Percentiles rank a stretch among this genome's conserved stretches.
Conservation (phyloP, 2,329 filamentous ascomycete genomes). For the Aspergillus sp. region DNA sequence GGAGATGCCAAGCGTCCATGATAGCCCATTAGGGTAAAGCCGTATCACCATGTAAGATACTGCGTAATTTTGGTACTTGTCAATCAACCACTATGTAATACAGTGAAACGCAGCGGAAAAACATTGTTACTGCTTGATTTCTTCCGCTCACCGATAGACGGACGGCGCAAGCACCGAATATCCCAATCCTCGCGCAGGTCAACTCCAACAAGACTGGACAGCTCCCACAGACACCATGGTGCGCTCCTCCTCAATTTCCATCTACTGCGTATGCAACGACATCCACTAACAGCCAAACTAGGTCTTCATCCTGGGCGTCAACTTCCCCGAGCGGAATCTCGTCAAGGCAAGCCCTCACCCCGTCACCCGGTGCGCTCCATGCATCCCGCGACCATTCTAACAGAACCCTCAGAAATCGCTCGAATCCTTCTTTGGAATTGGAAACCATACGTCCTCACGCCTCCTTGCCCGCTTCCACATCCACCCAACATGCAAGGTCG, state of each 20-base stretch:
- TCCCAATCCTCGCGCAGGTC: conserved; percentile 3
- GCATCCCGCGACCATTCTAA: background rate
- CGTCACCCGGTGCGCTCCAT: conserved; percentile 8
- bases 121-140: conserved; percentile 33
- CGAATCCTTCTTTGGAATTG: conserved; percentile 82
- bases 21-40: conserved; percentile 7
- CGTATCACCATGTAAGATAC: conserved; percentile 6
- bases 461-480: conserved; percentile 89
- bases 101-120: conserved; percentile 22
- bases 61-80: background rate
- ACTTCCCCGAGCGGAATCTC: conserved; percentile 78
- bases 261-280: background rate
- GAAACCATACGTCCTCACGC: conserved; percentile 63
- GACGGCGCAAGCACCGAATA: conserved; percentile 1
- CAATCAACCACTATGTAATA: background rate
- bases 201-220: background rate
- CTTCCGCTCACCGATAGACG: conserved; percentile 21
- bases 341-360: conserved; percentile 63
- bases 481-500: conserved; percentile 76
- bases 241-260: background rate
- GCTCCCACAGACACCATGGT: background rate
- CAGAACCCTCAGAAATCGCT: conserved; percentile 52
- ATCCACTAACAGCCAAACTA: conserved; percentile 33
- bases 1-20: conserved; percentile 15
- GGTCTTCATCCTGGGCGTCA: conserved; percentile 84